These are phyloP conservation scores for Filosporella fistucella DNA, from an alignment of 495 filamentous ascomycete genomes.

Conservation along the genomic window DNA sequence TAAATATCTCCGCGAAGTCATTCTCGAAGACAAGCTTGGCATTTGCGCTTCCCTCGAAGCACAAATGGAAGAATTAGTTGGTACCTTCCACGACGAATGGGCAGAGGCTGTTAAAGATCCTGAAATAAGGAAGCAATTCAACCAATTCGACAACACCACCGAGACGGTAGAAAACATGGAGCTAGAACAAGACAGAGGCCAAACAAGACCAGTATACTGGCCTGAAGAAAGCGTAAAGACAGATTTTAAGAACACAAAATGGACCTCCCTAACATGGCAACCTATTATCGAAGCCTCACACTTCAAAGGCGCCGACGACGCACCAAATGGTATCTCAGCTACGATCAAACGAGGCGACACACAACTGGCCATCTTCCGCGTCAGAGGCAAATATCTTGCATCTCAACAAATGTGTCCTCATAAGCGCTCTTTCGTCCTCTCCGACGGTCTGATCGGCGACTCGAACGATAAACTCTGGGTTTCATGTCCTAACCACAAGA, in stretches of 20 bases:
- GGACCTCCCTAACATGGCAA: conserved; percentile 78
- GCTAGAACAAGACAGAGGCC: conserved; percentile 66
- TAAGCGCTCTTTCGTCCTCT: conserved; percentile 87
- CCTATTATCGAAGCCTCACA: conserved; percentile 70
- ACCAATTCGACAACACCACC: conserved; percentile 82
- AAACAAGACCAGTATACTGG: conserved; percentile 81
- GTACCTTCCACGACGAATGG: conserved; percentile 95
- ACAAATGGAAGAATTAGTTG: conserved; percentile 87
- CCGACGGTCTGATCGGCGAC: conserved; percentile 85
- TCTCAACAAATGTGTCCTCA: conserved; percentile 98
- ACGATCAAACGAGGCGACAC: conserved; percentile 87
- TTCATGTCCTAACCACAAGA: conserved; percentile 89
- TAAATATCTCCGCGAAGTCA: conserved; percentile 75
- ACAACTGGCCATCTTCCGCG: conserved; percentile 86
- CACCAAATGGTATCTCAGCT: conserved; percentile 63
- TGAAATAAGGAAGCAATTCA: conserved; percentile 65
- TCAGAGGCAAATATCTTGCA: conserved; percentile 80
- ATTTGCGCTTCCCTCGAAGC: conserved; percentile 82
- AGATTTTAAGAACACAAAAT: conserved; percentile 72
- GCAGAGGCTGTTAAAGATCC: conserved; percentile 75
- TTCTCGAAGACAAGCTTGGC: conserved; percentile 85
- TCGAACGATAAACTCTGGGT: conserved; percentile 66
- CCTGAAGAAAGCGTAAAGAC: conserved; percentile 60
- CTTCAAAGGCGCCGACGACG: conserved; percentile 59
- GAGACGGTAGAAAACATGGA: conserved; percentile 71